A percentile compares a stretch with the other conserved stretches of the same genome.
phyloP scores from a whole-genome alignment of 768 basidiomycete species.

The Clathrus columnatus region DNA sequence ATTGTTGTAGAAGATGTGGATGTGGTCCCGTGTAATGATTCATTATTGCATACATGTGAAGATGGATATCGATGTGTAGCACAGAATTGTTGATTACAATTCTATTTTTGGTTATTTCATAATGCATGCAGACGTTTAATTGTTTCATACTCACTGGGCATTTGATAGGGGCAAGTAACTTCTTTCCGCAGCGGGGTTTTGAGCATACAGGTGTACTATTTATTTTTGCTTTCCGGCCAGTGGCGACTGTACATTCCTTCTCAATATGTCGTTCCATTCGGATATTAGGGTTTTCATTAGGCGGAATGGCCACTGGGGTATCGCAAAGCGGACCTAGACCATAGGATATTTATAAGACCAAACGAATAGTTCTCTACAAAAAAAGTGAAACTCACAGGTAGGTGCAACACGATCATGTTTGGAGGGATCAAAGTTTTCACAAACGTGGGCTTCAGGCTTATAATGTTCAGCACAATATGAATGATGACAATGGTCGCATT shows the following conservation, averaged over 20 bases:
- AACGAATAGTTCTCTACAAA: not conserved
- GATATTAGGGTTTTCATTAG: constrained; percentile 70
- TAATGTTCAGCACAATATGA: constrained; percentile 77
- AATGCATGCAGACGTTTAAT: not conserved
- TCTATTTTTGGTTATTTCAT: constrained; percentile 33
- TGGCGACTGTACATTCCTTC: constrained; percentile 59
- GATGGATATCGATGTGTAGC: constrained; percentile 70
- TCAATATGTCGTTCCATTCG: constrained; percentile 72
- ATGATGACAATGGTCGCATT: constrained; percentile 68
- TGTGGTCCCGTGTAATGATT: constrained; percentile 17
- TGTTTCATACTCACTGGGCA: constrained; percentile 57
- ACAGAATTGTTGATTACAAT: constrained; percentile 66
- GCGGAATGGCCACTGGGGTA: constrained; percentile 63
- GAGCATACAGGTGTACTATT: constrained; percentile 50
- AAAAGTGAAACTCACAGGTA: constrained; percentile 41
- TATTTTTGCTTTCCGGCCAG: constrained; percentile 43
- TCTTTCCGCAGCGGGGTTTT: constrained; percentile 56
- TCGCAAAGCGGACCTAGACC: constrained; percentile 66
- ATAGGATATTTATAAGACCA: not conserved
- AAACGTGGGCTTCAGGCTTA: constrained; percentile 56
- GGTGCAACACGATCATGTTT: constrained; percentile 72
- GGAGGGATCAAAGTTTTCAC: constrained; percentile 60
- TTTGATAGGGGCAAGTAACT: constrained; percentile 61
- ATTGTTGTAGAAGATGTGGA: constrained; percentile 9
- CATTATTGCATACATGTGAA: constrained; percentile 50